These are phyloP conservation scores for Pseudopediastrum boryanum DNA, from an alignment of 139 green algal genomes.

Conservation along the genomic window DNA sequence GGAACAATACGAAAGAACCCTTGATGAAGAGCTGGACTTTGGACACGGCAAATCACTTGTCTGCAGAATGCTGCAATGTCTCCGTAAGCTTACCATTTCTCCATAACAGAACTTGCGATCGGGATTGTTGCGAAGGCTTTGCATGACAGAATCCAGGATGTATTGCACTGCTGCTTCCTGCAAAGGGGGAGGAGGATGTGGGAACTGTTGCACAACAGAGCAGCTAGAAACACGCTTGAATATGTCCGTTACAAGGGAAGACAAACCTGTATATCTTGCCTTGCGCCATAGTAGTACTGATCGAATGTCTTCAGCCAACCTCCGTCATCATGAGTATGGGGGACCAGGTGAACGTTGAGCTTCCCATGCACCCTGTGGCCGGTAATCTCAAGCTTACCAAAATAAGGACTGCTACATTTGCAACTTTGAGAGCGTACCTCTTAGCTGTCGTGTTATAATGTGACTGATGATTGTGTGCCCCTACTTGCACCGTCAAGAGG, in stretches of 20 bases:
- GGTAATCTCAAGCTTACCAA: no score
- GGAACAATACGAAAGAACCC: no score
- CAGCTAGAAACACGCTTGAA: background rate
- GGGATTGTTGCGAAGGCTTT: slow-evolving; percentile 62
- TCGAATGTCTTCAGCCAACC: slow-evolving; percentile 94
- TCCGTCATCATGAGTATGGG: slow-evolving; percentile 87
- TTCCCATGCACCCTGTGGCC: no score
- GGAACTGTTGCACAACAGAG: background rate
- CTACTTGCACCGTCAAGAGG: no score
- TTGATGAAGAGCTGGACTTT: no score
- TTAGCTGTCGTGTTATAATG: no score
- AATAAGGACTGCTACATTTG: no score
- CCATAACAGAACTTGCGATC: slow-evolving; percentile 79
- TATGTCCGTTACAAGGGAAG: background rate
- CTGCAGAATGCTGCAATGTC: no score
- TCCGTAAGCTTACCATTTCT: slow-evolving; percentile 87
- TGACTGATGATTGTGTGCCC: no score
- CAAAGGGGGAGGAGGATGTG: background rate
- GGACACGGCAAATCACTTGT: no score
- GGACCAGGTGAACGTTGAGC: slow-evolving; percentile 86
- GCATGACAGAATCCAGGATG: slow-evolving; percentile 82
- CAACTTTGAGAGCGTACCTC: no score
- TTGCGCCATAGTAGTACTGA: slow-evolving; percentile 83
- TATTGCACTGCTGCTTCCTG: slow-evolving; percentile 78
- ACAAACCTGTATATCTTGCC: slow-evolving; percentile 78